Percentiles rank a stretch among this genome's conserved stretches.
Evolutionary conservation across 2,329 filamentous ascomycete genomes (phyloP).

Genomic region (Fusarium sp.): DNA sequence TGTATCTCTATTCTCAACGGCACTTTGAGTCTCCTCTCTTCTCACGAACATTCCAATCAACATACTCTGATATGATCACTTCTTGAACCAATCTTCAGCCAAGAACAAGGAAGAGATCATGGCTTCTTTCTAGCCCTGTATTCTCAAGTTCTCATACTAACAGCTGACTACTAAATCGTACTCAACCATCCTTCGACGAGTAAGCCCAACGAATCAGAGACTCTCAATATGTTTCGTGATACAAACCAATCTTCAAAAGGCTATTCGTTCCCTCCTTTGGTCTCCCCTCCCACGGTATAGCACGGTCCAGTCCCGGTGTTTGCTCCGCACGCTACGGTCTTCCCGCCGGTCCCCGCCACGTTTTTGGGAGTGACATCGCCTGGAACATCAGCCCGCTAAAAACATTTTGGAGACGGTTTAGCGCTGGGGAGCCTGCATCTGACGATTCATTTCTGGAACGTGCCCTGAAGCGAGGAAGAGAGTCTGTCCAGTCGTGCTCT

Average conservation of each 20-base stretch:
- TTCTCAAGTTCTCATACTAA: neutral
- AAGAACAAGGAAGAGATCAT: neutral
- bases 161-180: neutral
- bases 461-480: slow-evolving; percentile 1
- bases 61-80: neutral
- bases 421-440: slow-evolving; percentile 20
- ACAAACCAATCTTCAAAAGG: slow-evolving; percentile 1
- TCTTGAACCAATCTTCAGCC: slow-evolving; percentile 1
- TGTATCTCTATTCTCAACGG: neutral
- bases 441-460: slow-evolving; percentile 23
- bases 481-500: neutral
- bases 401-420: slow-evolving; percentile 19
- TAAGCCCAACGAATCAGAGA: neutral
- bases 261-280: neutral
- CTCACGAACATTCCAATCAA: neutral
- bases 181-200: neutral
- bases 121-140: neutral
- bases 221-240: neutral
- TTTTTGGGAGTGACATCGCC: slow-evolving; percentile 9
- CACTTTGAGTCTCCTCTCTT: neutral
- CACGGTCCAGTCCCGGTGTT: slow-evolving; percentile 20
- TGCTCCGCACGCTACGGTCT: slow-evolving; percentile 6
- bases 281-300: neutral
- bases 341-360: neutral
- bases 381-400: slow-evolving; percentile 27